Conservation (phyloP, 805 yeast genomes). For the Pichia cabralensis region DNA sequence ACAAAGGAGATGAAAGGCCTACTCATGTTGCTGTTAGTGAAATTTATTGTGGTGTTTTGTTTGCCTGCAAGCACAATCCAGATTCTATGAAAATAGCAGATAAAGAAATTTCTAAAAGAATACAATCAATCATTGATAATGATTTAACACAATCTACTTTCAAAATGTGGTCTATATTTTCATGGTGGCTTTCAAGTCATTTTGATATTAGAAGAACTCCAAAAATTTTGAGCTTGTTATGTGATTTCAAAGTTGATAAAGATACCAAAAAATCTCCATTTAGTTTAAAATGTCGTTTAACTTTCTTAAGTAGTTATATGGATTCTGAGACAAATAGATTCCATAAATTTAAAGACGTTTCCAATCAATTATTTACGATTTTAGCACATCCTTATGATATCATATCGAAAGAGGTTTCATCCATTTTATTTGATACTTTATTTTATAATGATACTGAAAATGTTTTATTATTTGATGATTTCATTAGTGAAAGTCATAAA, state of each 20-base stretch:
- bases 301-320: conserved; percentile 38
- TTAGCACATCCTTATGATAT: conserved; percentile 62
- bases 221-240: conserved; percentile 34
- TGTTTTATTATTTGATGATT: conserved; percentile 25
- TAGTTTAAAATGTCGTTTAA: conserved; percentile 49
- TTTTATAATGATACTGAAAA: conserved; percentile 12
- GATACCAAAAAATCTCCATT: conserved; percentile 50
- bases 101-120: conserved; percentile 32
- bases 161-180: conserved; percentile 64
- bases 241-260: conserved; percentile 36
- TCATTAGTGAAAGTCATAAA: conserved; percentile 25
- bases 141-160: conserved; percentile 67
- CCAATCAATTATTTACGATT: conserved; percentile 36
- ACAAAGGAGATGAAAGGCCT: conserved; percentile 59
- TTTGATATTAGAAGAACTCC: conserved; percentile 61
- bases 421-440: conserved; percentile 35
- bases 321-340: conserved; percentile 28
- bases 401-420: conserved; percentile 61
- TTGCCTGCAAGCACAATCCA: conserved; percentile 33
- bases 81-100: conserved; percentile 32
- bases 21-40: conserved; percentile 71
- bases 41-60: conserved; percentile 51
- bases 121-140: conserved; percentile 36
- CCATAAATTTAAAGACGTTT: conserved; percentile 35
- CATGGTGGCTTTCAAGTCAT: conserved; percentile 64